Base-by-base conservation (phyloP, 2,329 filamentous ascomycete species). In the Thelonectria blattea region DNA sequence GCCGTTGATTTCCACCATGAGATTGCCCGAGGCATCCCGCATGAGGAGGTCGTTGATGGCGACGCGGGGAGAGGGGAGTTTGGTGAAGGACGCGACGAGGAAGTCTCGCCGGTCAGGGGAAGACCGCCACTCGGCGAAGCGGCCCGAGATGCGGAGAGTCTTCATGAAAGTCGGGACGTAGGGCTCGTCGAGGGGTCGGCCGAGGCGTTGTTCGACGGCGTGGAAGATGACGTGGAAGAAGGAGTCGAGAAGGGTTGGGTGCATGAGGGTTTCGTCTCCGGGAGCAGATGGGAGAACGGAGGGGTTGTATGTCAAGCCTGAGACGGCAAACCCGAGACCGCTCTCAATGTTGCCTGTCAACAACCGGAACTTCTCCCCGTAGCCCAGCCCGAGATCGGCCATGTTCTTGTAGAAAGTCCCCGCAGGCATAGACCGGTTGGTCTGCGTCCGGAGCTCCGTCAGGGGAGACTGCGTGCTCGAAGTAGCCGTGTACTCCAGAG, bases 161-260 rank as follows among this genome's bases (percentile, higher is more conserved):
- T 62, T 56, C 61, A 70, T 64, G 52, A 68, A 71, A 2, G 69
- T 67, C 3, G 68, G 68, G 12, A 70, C 69, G 49, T 69, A 69
- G 18, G 66, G 66, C 60, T 68, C 69, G 41, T 66, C 63, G 5
- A 71, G 53, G 22, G 67, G 60, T 1, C 62, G 61, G 2, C 66
- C 69, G 10, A 68, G 61, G 6, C 64, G 59, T n/a, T 65, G 62
- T 51, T 71, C 68, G 8, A 71, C 57, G 3, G 69, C 67, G 43
- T 65, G 56, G 60, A 71, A 68, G 32, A 71, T 68, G 48, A 67
- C 61, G 49, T 71, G 68, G 61, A 71, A 71, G 58, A 67, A 65
- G 12, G 68, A 61, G 49, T 72, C 68, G 3, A 72, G 58, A 8
- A 70, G 64, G 9, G 65, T 68, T 1, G 68, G 67, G 41, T 69